Conservation (phyloP, 805 yeast genomes). For the Groenewaldozyma salmanticensis region DNA sequence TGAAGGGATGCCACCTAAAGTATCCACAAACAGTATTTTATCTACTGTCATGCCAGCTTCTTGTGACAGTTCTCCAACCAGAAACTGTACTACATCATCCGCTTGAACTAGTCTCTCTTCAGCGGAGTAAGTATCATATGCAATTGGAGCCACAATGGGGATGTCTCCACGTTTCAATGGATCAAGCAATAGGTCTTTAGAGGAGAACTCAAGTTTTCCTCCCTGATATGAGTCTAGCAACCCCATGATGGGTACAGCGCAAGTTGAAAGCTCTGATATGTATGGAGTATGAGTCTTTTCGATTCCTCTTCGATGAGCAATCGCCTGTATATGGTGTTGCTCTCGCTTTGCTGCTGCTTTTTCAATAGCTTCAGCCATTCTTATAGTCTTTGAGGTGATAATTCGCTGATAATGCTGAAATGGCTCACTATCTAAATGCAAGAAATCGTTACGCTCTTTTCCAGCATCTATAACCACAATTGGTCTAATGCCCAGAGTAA, state of each 20-base stretch:
- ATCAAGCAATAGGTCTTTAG: slow-evolving; percentile 32
- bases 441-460: slow-evolving; percentile 19
- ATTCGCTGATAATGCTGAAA: slow-evolving; percentile 22
- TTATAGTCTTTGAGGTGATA: slow-evolving; percentile 13
- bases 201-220: slow-evolving; percentile 15
- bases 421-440: slow-evolving; percentile 16
- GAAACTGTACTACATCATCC: slow-evolving; percentile 32
- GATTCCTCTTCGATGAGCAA: no score
- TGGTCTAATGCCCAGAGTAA: slow-evolving; percentile 64
- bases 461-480: slow-evolving; percentile 49
- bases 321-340: no score
- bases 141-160: slow-evolving; percentile 52
- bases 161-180: slow-evolving; percentile 36
- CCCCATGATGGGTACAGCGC: background rate
- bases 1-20: slow-evolving; percentile 86
- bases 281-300: slow-evolving; percentile 34
- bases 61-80: slow-evolving; percentile 28
- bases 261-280: slow-evolving; percentile 9
- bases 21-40: slow-evolving; percentile 70
- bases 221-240: slow-evolving; percentile 1
- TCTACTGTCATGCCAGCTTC: slow-evolving; percentile 43
- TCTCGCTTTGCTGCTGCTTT: slow-evolving; percentile 17
- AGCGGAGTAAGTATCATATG: slow-evolving; percentile 48
- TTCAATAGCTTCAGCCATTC: slow-evolving; percentile 15
- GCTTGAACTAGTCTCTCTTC: slow-evolving; percentile 31